These are phyloP conservation scores for Ophiostoma piceae DNA, from an alignment of 2,329 filamentous ascomycete species.

Conservation along the genomic window DNA sequence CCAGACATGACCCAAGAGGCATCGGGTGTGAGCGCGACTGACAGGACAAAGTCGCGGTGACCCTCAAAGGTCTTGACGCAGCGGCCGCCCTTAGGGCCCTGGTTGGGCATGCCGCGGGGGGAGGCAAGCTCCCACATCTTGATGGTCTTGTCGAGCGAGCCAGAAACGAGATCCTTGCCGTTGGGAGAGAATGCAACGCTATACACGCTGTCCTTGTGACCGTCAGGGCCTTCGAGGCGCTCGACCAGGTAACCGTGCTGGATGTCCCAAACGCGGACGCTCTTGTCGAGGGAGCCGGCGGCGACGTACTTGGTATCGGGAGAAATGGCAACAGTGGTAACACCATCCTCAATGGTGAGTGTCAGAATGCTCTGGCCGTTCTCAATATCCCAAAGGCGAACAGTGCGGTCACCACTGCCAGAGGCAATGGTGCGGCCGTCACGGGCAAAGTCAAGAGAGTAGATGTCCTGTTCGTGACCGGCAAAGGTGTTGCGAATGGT, in stretches of 20 bases:
- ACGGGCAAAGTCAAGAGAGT: conserved; percentile 89
- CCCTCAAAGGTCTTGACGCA: conserved; percentile 97
- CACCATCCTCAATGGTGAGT: conserved; percentile 90
- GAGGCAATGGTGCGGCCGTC: conserved; percentile 94
- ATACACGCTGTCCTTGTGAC: conserved; percentile 96
- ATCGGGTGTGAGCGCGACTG: conserved; percentile 90
- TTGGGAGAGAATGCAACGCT: conserved; percentile 93
- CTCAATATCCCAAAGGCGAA: conserved; percentile 94
- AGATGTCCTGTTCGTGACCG: conserved; percentile 98
- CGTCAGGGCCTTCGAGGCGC: conserved; percentile 84
- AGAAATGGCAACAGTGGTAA: conserved; percentile 95
- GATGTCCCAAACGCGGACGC: conserved; percentile 94
- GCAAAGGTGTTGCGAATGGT: conserved; percentile 87
- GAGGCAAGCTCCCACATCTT: conserved; percentile 96
- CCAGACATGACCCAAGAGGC: conserved; percentile 94
- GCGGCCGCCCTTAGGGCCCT: conserved; percentile 75
- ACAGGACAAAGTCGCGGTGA: conserved; percentile 95
- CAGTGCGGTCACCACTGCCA: conserved; percentile 88
- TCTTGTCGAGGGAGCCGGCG: conserved; percentile 93
- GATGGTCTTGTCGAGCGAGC: conserved; percentile 95
- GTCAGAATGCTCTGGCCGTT: conserved; percentile 75
- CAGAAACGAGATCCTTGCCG: conserved; percentile 87
- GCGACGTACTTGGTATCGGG: conserved; percentile 92
- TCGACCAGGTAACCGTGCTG: conserved; percentile 80
- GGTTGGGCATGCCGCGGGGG: conserved; percentile 60